phyloP scores from a whole-genome alignment of 2,329 filamentous ascomycete genomes.

The Clonostachys byssicola region DNA sequence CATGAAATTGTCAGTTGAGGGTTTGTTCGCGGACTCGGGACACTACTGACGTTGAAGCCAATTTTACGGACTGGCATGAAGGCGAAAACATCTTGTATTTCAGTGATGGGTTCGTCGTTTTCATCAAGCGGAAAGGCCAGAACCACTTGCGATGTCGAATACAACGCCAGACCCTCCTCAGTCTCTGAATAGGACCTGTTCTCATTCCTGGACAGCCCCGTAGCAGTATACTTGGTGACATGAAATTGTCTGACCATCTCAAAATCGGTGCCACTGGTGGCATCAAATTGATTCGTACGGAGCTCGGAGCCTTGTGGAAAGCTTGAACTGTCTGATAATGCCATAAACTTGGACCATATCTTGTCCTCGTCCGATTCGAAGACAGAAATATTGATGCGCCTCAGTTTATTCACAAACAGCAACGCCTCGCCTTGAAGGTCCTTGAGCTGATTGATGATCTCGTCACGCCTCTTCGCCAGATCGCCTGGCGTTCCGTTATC shows the following conservation, averaged over 20 bases:
- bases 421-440: slow-evolving; percentile 30
- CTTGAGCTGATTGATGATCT: slow-evolving; percentile 19
- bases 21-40: neutral
- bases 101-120: slow-evolving; percentile 21
- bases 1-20: neutral
- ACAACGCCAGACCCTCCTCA: slow-evolving; percentile 12
- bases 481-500: slow-evolving; percentile 11
- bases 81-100: slow-evolving; percentile 35
- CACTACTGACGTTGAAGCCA: slow-evolving; percentile 31
- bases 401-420: slow-evolving; percentile 35
- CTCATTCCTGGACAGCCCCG: slow-evolving; percentile 22
- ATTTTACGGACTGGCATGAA: slow-evolving; percentile 37
- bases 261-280: slow-evolving; percentile 9
- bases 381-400: slow-evolving; percentile 20
- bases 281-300: slow-evolving; percentile 20
- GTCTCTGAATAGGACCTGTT: slow-evolving; percentile 21
- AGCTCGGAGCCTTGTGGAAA: neutral
- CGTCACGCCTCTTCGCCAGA: slow-evolving; percentile 14
- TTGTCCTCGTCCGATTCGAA: slow-evolving; percentile 10
- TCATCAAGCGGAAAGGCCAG: slow-evolving; percentile 39
- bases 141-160: slow-evolving; percentile 24
- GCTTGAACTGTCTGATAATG: neutral
- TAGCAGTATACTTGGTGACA: slow-evolving; percentile 8
- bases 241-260: neutral
- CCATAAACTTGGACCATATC: neutral